Conservation (phyloP, 2,329 filamentous ascomycete species). For the Fusarium sp. region DNA sequence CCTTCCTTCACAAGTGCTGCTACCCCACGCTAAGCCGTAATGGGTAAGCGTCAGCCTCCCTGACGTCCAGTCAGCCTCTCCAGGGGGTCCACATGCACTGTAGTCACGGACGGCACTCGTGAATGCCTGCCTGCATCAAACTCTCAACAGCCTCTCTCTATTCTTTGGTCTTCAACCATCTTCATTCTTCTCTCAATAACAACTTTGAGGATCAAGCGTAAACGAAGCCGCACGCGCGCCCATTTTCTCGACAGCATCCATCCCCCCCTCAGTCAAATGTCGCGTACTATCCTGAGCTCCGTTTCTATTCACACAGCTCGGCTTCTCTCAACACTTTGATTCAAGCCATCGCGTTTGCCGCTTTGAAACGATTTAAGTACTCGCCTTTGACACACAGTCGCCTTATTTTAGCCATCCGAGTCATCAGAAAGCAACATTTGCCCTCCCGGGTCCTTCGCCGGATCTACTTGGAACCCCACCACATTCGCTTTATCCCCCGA, state of each 20-base stretch:
- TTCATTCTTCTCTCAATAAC: background rate
- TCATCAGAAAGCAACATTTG: background rate
- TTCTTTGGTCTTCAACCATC: conserved; percentile 11
- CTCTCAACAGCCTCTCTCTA: conserved; percentile 16
- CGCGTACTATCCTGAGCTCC: conserved; percentile 34
- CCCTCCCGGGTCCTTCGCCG: background rate
- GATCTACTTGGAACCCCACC: background rate
- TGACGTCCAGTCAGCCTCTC: conserved; percentile 35
- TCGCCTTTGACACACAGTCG: background rate
- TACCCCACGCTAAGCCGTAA: conserved; percentile 31
- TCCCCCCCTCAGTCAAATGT: conserved; percentile 39
- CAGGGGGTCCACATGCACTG: conserved; percentile 16
- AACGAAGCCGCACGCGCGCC: conserved; percentile 4
- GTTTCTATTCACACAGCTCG: conserved; percentile 21
- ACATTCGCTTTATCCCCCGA: background rate
- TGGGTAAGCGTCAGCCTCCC: conserved; percentile 34
- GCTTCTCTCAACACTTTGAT: conserved; percentile 34
- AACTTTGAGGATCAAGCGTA: background rate
- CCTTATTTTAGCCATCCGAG: background rate
- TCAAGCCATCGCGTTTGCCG: conserved; percentile 17
- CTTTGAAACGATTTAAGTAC: background rate
- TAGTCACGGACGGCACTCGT: conserved; percentile 17
- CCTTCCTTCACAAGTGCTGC: conserved; percentile 3
- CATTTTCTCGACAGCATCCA: background rate
- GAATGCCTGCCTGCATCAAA: conserved; percentile 10